Base-by-base conservation (phyloP, 495 filamentous ascomycete species). In the Aspergillus homomorphus region DNA sequence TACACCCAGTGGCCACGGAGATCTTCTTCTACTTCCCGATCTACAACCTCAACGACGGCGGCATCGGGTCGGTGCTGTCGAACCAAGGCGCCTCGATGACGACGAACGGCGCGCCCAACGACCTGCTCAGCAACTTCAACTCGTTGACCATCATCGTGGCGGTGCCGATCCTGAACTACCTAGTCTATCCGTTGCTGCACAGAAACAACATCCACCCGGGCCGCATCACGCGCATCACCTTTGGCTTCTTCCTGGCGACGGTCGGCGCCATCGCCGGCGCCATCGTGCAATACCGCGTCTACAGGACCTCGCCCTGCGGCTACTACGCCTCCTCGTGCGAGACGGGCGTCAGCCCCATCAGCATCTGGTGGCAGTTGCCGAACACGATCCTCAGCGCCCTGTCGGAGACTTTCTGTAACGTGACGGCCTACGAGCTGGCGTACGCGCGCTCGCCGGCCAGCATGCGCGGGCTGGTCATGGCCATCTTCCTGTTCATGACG, bases 371-470 rank as follows among this genome's bases (percentile, higher is more conserved):
- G 63, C 78, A 84, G 77, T 24, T 81, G 62, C 49, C 70, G 54
- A 64, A 82, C 73, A 67, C 74, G 56, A 63, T 80, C 71, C 64
- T 86, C 64, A 73, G 79, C n/a, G 88, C 84, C 51, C 72, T 90
- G 28, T 84, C 84, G 8, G 88, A 90, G 62, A 79, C 86, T 58
- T 89, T 90, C 60, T 77, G 82, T 60, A 86, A 85, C 41, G 85
- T 89, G 3, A 89, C 87, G 0, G 86, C 84, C 0, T 84, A 88
- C 62, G 88, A 87, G 65, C 82, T 89, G 61, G 88, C 87, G 2
- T 91, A 87, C 74, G 84, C 86, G 7, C 84, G 87, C 23, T 83
- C 88, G 0, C 87, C 88, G 0, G 70, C 79, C 22, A 81, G 78
- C 62, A 91, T 90, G 88, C 82, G 85, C 54, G 82, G 82, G 46